A percentile compares a stretch with the other conserved stretches of the same genome.
Conservation (phyloP, 148 eudicot genomes). For the Chenopodium suecicum region DNA sequence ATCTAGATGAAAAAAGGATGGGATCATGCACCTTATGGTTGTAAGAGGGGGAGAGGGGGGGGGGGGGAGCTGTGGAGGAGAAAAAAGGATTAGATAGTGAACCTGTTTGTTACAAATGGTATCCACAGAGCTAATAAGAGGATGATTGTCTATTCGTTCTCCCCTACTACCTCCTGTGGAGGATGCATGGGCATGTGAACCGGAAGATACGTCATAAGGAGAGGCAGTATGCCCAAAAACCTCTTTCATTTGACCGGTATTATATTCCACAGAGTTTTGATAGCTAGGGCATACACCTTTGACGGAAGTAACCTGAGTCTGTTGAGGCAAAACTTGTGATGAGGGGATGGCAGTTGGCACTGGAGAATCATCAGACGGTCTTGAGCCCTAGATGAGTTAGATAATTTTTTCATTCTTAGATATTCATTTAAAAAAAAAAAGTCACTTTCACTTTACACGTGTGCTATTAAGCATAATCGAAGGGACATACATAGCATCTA, state of each 20-base stretch:
- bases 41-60: too few species aligned
- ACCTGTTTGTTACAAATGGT: constrained; percentile 68
- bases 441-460: not conserved
- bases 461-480: not conserved
- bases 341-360: constrained; percentile 44
- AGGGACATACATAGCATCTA: not conserved
- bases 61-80: not conserved
- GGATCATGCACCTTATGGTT: not conserved
- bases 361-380: constrained; percentile 49
- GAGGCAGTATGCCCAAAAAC: constrained; percentile 59
- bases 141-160: constrained; percentile 50
- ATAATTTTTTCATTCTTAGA: not conserved
- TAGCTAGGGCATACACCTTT: constrained; percentile 53
- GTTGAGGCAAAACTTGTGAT: constrained; percentile 53
- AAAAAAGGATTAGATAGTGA: constrained; percentile 5
- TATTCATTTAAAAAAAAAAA: not conserved
- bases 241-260: constrained; percentile 52
- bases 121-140: constrained; percentile 56
- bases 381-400: constrained; percentile 46
- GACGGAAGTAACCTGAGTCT: constrained; percentile 57
- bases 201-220: constrained; percentile 66
- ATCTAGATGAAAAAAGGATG: not conserved
- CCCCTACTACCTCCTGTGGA: constrained; percentile 53
- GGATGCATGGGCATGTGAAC: constrained; percentile 51
- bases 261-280: constrained; percentile 52